Evolutionary conservation across 345 rosid species (phyloP).

Genomic region (Lumnitzera racemosa): DNA sequence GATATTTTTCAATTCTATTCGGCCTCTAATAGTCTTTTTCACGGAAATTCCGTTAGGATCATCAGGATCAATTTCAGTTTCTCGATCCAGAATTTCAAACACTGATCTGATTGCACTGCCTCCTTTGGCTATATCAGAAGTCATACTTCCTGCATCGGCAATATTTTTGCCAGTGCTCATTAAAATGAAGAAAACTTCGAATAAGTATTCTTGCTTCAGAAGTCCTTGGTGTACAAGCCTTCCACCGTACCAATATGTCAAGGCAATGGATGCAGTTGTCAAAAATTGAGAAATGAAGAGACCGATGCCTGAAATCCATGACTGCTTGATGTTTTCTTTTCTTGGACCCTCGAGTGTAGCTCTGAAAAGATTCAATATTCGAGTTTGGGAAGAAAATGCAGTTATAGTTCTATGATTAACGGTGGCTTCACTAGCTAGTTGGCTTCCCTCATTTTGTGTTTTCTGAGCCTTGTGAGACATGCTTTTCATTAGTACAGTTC

Average conservation of each 20-base stretch:
- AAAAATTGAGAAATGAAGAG: conserved; percentile 38
- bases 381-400: conserved; percentile 42
- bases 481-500: conserved; percentile 40
- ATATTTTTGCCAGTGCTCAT: conserved; percentile 41
- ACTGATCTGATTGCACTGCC: conserved; percentile 26
- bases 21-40: conserved; percentile 11
- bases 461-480: conserved; percentile 34
- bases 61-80: conserved; percentile 32
- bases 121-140: conserved; percentile 35
- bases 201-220: conserved; percentile 23
- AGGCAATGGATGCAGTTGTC: conserved; percentile 24
- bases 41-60: conserved; percentile 12
- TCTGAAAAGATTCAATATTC: conserved; percentile 24
- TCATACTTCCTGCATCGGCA: conserved; percentile 50
- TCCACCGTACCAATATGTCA: conserved; percentile 48
- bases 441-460: conserved; percentile 32
- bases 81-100: conserved; percentile 25
- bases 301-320: conserved; percentile 40
- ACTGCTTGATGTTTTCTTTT: conserved; percentile 34
- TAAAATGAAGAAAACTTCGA: conserved; percentile 37
- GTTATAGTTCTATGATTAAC: conserved; percentile 41
- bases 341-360: conserved; percentile 30
- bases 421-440: conserved; percentile 44
- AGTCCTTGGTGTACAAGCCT: conserved; percentile 29
- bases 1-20: conserved; percentile 29